phyloP scores from a whole-genome alignment of 2,329 filamentous ascomycete genomes.

The Arthrobotrys sphaeroides region DNA sequence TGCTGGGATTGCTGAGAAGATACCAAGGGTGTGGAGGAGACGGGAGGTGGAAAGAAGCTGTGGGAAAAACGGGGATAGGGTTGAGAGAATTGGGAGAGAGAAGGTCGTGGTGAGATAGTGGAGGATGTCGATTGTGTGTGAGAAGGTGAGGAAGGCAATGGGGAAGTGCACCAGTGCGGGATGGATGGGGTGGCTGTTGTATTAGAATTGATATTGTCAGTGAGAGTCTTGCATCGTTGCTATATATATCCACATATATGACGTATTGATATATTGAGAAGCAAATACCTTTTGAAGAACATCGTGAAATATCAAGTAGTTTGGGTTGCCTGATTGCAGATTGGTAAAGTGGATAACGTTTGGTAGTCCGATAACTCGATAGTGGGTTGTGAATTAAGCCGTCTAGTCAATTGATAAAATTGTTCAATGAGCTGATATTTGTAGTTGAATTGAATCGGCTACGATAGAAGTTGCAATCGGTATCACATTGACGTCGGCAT shows the following conservation, averaged over 20 bases:
- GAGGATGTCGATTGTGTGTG: slow-evolving; percentile 45
- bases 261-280: background rate
- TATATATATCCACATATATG: background rate
- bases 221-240: background rate
- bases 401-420: background rate
- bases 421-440: background rate
- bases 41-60: slow-evolving; percentile 35
- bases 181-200: slow-evolving; percentile 42
- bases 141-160: slow-evolving; percentile 50
- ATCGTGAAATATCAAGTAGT: slow-evolving; percentile 2
- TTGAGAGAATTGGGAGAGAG: slow-evolving; percentile 31
- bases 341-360: too few species aligned
- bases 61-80: slow-evolving; percentile 25
- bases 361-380: too few species aligned
- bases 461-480: too few species aligned
- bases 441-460: too few species aligned
- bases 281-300: slow-evolving; percentile 15
- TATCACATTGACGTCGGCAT: background rate
- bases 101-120: slow-evolving; percentile 36
- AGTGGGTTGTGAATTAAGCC: too few species aligned
- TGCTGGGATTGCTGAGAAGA: slow-evolving; percentile 37
- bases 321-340: background rate
- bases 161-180: slow-evolving; percentile 52
- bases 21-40: slow-evolving; percentile 41
- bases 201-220: background rate